A percentile compares a stretch with the other conserved stretches of the same genome.
phyloP scores from a whole-genome alignment of 192 early-diverging fungal genomes.

The Diversispora epigaea region DNA sequence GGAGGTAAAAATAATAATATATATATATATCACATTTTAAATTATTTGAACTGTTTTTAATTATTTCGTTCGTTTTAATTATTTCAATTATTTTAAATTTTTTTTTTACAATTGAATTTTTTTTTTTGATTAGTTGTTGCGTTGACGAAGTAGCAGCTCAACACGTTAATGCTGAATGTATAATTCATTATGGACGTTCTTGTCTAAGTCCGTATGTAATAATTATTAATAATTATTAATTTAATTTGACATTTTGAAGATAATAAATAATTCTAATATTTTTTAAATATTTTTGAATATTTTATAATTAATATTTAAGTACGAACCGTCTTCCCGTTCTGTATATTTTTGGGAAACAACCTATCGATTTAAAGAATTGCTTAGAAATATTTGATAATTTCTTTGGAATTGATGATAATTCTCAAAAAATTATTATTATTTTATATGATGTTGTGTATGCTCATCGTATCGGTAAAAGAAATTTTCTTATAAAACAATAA shows the following conservation, averaged over 20 bases:
- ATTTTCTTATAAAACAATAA: neutral
- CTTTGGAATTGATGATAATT: constrained; percentile 40
- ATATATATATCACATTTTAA: neutral
- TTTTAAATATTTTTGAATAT: too few relatives aligned
- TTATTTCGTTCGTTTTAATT: neutral
- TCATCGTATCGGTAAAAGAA: constrained; percentile 50
- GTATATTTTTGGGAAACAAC: constrained; percentile 80
- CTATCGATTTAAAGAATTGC: constrained; percentile 65
- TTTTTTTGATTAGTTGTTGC: constrained; percentile 73
- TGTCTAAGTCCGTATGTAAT: constrained; percentile 77
- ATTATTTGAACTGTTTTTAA: neutral
- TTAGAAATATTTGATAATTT: constrained; percentile 45
- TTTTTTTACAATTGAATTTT: neutral
- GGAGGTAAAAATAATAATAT: constrained; percentile 64
- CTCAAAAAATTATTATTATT: constrained; percentile 55
- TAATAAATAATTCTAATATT: too few relatives aligned
- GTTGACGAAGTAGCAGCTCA: constrained; percentile 96
- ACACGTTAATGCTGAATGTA: constrained; percentile 81
- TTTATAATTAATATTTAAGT: constrained; percentile 45
- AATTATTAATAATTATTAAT: neutral
- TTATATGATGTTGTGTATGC: constrained; percentile 76
- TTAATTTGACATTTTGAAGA: neutral
- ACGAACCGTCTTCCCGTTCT: constrained; percentile 79
- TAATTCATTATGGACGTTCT: constrained; percentile 93
- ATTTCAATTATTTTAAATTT: neutral